Percentiles rank a stretch among this genome's conserved stretches.
phyloP scores from a whole-genome alignment of 352 stramenopile genomes.

The Phytopythium montanum region DNA sequence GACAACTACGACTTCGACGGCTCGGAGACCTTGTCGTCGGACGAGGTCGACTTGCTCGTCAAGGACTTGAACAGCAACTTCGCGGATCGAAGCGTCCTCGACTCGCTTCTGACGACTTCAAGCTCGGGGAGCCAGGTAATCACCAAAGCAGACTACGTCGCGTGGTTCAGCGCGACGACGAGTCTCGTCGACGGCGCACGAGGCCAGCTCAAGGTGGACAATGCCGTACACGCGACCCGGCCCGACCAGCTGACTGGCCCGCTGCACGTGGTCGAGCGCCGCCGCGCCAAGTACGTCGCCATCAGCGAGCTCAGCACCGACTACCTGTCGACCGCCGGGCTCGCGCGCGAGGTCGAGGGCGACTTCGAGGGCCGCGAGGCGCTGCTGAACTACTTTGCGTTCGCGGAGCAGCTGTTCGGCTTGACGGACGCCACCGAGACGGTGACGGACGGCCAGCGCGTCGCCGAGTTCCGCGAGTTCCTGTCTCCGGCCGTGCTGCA shows the following conservation, averaged over 20 bases:
- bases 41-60: slow-evolving; percentile 64
- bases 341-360: slow-evolving; percentile 70
- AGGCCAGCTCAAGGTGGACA: slow-evolving; percentile 87
- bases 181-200: slow-evolving; percentile 52
- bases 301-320: slow-evolving; percentile 90
- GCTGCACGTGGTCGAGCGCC: slow-evolving; percentile 82
- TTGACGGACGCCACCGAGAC: slow-evolving; percentile 29
- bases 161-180: slow-evolving; percentile 58
- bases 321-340: slow-evolving; percentile 77
- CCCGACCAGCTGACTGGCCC: slow-evolving; percentile 91
- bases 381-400: slow-evolving; percentile 67
- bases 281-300: slow-evolving; percentile 93
- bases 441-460: slow-evolving; percentile 21
- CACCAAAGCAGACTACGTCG: slow-evolving; percentile 39
- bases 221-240: slow-evolving; percentile 89
- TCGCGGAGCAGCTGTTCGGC: slow-evolving; percentile 69
- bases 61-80: slow-evolving; percentile 58
- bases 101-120: slow-evolving; percentile 24
- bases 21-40: slow-evolving; percentile 44
- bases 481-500: slow-evolving; percentile 36
- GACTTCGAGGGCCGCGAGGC: slow-evolving; percentile 79
- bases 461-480: slow-evolving; percentile 51
- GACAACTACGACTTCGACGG: slow-evolving; percentile 70
- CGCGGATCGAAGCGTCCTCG: slow-evolving; percentile 29
- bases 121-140: slow-evolving; percentile 34